Conservation (phyloP, 805 yeast genomes). For the Wickerhamomyces ciferrii region DNA sequence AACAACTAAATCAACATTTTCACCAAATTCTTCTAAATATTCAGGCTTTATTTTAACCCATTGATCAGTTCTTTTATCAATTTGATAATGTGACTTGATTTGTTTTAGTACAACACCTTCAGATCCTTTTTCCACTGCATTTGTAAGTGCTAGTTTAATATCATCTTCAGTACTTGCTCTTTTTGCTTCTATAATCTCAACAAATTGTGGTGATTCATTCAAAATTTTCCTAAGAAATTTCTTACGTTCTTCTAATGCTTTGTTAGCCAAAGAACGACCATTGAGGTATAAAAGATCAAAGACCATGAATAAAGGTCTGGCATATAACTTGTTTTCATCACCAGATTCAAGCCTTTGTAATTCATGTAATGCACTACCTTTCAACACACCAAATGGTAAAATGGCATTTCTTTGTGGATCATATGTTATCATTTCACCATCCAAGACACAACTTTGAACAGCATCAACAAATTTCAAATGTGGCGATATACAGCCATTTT, state of each 20-base stretch:
- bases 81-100: slow-evolving; percentile 47
- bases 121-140: slow-evolving; percentile 55
- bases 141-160: slow-evolving; percentile 48
- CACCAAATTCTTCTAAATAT: slow-evolving; percentile 80
- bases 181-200: slow-evolving; percentile 42
- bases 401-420: slow-evolving; percentile 52
- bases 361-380: slow-evolving; percentile 59
- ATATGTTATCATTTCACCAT: slow-evolving; percentile 93
- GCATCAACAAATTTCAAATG: slow-evolving; percentile 33
- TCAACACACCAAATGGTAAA: slow-evolving; percentile 78
- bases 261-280: slow-evolving; percentile 52
- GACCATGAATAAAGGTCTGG: slow-evolving; percentile 53
- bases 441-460: slow-evolving; percentile 43
- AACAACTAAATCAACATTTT: slow-evolving; percentile 72
- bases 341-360: slow-evolving; percentile 36
- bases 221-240: slow-evolving; percentile 40
- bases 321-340: slow-evolving; percentile 25
- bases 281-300: slow-evolving; percentile 75
- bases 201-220: slow-evolving; percentile 30
- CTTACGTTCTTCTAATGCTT: slow-evolving; percentile 54
- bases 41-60: slow-evolving; percentile 95
- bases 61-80: slow-evolving; percentile 54
- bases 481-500: slow-evolving; percentile 50
- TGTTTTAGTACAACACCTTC: slow-evolving; percentile 85
- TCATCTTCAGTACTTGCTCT: slow-evolving; percentile 42